Conservation (phyloP, 352 stramenopile species). For the Globisporangium alternatum region DNA sequence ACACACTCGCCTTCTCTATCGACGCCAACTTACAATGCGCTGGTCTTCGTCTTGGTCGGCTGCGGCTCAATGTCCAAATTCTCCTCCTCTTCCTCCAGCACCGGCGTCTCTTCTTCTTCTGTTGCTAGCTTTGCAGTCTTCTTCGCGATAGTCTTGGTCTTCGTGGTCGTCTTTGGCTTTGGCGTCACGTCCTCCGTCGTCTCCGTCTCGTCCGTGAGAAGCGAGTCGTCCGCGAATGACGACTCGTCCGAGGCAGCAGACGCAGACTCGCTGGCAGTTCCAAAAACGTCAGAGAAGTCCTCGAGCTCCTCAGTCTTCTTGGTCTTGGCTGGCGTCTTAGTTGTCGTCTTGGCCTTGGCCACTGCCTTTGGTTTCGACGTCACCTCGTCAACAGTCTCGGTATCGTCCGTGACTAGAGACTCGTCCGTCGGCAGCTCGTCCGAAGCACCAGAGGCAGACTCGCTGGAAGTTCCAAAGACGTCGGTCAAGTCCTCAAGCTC, state of each 20-base stretch:
- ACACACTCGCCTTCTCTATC: background rate
- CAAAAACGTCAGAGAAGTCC: background rate
- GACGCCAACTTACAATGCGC: background rate
- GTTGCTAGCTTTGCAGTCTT: background rate
- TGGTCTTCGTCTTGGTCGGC: constrained; percentile 2
- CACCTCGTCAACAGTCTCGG: background rate
- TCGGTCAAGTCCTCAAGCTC: background rate
- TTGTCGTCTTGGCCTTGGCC: too few species aligned
- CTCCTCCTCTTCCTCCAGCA: background rate
- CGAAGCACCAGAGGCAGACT: background rate
- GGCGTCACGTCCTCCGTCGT: background rate
- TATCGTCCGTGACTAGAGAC: background rate
- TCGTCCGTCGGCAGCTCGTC: background rate
- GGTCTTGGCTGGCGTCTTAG: background rate
- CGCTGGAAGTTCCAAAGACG: background rate
- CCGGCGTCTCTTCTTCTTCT: background rate
- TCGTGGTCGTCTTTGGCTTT: background rate
- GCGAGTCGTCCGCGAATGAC: background rate
- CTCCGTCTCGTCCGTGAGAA: background rate
- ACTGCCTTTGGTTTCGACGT: background rate
- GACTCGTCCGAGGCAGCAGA: background rate
- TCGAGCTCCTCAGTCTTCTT: background rate
- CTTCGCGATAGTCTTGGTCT: background rate
- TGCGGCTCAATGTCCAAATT: constrained; percentile 1
- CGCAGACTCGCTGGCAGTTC: background rate